Evolutionary conservation across 2,329 filamentous ascomycete species (phyloP).

Genomic region (Cercospora canescens): DNA sequence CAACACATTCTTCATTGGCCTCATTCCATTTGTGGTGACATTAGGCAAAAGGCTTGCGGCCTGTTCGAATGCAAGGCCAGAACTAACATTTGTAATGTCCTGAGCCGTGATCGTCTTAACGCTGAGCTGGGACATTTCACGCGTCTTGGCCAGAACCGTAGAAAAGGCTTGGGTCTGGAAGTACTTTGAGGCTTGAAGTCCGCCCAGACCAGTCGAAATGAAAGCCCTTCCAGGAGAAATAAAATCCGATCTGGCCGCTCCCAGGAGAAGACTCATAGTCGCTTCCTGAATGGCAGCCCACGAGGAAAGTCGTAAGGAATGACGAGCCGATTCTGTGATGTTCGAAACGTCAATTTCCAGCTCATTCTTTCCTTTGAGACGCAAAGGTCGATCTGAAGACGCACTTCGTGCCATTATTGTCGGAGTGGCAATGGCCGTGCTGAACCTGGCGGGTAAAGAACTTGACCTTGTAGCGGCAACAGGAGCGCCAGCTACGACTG

Average conservation of each 20-base stretch:
- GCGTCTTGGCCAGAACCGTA: background rate
- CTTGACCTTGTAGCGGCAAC: background rate
- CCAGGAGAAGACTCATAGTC: background rate
- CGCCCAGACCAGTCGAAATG: background rate
- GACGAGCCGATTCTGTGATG: background rate
- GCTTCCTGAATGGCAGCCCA: constrained; percentile 11
- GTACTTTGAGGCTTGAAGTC: background rate
- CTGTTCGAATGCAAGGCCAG: background rate
- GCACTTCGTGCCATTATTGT: background rate
- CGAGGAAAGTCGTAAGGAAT: background rate
- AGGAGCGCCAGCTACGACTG: background rate
- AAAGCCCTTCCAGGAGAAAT: background rate
- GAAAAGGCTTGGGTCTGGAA: constrained; percentile 1
- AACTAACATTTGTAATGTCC: background rate
- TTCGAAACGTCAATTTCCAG: background rate
- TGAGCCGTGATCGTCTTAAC: background rate
- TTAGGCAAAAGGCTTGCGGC: constrained; percentile 8
- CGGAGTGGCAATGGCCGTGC: background rate
- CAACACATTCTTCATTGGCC: constrained; percentile 1
- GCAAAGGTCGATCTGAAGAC: background rate
- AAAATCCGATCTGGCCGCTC: background rate
- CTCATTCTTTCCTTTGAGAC: background rate
- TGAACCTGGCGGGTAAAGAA: background rate
- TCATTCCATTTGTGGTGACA: background rate
- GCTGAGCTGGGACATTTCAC: background rate